These are phyloP conservation scores for Immersiporthe knoxdaviesiana DNA, from an alignment of 2,329 filamentous ascomycete species.

Conservation along the genomic window DNA sequence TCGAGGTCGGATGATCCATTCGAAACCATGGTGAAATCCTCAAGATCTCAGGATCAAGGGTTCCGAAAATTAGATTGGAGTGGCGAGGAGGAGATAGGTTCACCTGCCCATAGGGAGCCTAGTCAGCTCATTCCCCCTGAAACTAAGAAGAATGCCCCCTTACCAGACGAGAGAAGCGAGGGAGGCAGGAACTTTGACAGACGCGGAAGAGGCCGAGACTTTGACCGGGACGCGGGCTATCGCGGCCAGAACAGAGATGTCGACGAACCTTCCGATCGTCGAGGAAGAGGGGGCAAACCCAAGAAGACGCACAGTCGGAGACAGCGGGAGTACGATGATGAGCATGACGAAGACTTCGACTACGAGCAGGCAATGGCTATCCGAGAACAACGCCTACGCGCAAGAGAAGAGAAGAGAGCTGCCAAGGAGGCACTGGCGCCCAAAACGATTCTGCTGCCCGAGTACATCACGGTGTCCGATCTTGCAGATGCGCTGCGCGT, in stretches of 20 bases:
- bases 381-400: constrained; percentile 45
- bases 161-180: neutral
- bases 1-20: constrained; percentile 7
- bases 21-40: constrained; percentile 1
- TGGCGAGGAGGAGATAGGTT: constrained; percentile 7
- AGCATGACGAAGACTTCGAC: constrained; percentile 43
- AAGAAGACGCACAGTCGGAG: constrained; percentile 21
- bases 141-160: neutral
- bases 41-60: neutral
- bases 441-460: constrained; percentile 74
- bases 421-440: constrained; percentile 48
- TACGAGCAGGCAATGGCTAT: constrained; percentile 44
- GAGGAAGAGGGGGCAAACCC: constrained; percentile 11
- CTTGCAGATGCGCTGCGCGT: constrained; percentile 77
- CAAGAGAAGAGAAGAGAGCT: constrained; percentile 48
- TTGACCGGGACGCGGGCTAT: constrained; percentile 2
- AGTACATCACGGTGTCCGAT: constrained; percentile 88
- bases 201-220: constrained; percentile 7
- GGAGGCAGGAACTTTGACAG: neutral
- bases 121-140: neutral
- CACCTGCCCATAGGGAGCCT: neutral
- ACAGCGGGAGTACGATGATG: constrained; percentile 37
- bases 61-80: too few species aligned
- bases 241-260: constrained; percentile 25
- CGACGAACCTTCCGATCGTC: neutral